phyloP scores from a whole-genome alignment of 257 asterid species.

The Primulina tabacum region DNA sequence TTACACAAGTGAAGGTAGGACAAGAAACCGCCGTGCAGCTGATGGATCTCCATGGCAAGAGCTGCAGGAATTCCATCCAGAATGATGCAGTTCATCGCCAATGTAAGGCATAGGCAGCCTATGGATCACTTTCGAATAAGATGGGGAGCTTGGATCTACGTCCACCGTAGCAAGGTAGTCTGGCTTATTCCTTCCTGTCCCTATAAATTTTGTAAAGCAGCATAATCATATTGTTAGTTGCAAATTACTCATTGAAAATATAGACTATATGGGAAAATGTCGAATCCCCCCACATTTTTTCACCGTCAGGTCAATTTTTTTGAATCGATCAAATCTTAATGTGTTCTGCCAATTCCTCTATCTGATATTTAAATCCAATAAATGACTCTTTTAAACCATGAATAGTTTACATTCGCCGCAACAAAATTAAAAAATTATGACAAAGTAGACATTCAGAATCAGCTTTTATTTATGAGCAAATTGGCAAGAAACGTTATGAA shows the following conservation, averaged over 20 bases:
- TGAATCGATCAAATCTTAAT: not conserved
- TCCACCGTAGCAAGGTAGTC: conserved; percentile 95
- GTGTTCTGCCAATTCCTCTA: not conserved
- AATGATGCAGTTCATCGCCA: conserved; percentile 89
- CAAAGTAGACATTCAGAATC: not conserved
- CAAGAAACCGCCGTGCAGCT: conserved; percentile 71
- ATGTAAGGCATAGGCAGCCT: conserved; percentile 87
- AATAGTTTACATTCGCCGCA: not conserved
- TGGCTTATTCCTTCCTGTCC: conserved; percentile 80
- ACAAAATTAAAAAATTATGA: too few species aligned
- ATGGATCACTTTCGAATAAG: conserved; percentile 77
- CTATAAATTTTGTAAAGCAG: conserved; percentile 30
- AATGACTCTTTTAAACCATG: not conserved
- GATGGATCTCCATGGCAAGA: conserved; percentile 84
- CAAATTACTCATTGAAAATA: not conserved
- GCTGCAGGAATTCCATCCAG: conserved; percentile 99
- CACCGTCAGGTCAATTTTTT: not conserved
- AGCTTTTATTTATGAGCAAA: not conserved
- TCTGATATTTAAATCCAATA: not conserved
- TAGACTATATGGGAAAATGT: not conserved
- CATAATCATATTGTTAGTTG: not conserved
- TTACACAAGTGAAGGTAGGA: conserved; percentile 86
- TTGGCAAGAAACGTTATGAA: not conserved
- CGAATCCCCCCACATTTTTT: not conserved
- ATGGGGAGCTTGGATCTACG: conserved; percentile 75